A percentile compares a stretch with the other conserved stretches of the same genome.
phyloP scores from a whole-genome alignment of 148 eudicot species.

The Vaccinium macrocarpon region DNA sequence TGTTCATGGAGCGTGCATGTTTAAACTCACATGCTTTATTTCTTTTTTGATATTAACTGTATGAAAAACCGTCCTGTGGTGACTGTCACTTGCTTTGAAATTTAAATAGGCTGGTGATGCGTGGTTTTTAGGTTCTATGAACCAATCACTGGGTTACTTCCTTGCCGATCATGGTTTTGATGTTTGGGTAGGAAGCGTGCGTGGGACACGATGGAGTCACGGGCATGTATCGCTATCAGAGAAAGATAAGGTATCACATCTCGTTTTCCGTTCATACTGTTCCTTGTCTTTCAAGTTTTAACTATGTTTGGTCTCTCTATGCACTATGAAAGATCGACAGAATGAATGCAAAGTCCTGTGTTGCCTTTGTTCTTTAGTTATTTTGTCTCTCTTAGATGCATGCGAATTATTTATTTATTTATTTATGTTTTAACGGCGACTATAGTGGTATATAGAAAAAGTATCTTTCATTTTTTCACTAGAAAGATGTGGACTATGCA shows the following conservation, averaged over 20 bases:
- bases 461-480: background rate
- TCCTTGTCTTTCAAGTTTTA: background rate
- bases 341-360: background rate
- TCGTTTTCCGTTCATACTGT: background rate
- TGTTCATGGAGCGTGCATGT: background rate
- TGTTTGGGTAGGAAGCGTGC: constrained; percentile 90
- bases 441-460: background rate
- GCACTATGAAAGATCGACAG: background rate
- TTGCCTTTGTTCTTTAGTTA: background rate
- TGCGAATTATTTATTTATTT: too few species aligned
- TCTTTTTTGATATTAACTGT: background rate
- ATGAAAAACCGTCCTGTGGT: background rate
- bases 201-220: constrained; percentile 91
- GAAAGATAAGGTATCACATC: constrained; percentile 55
- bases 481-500: background rate
- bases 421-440: too few species aligned
- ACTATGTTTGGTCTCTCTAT: background rate
- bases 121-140: constrained; percentile 72
- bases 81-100: background rate
- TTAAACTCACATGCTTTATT: background rate
- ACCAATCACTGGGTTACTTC: constrained; percentile 81
- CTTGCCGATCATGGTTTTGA: constrained; percentile 88
- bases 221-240: constrained; percentile 73
- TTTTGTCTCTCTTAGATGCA: background rate
- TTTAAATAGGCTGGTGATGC: constrained; percentile 73